Conservation (phyloP, 2,329 filamentous ascomycete genomes). For the Pseudomassariella vexata region DNA sequence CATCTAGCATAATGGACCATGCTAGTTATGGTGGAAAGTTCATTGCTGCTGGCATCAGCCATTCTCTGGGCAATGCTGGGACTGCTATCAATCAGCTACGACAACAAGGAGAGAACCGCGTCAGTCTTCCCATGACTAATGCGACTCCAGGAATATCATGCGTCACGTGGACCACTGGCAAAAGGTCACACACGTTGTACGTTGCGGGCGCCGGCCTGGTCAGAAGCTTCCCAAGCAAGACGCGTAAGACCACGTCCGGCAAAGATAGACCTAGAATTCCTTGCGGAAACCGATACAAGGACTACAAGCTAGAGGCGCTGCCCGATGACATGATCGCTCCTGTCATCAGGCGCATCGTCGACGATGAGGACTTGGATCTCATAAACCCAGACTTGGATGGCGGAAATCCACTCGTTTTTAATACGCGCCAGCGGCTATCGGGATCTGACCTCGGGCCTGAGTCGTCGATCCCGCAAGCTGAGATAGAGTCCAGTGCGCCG, state of each 20-base stretch:
- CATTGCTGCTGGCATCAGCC: slow-evolving; percentile 67
- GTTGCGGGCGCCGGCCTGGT: slow-evolving; percentile 62
- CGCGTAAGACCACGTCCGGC: slow-evolving; percentile 47
- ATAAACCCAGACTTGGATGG: slow-evolving; percentile 47
- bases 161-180: slow-evolving; percentile 60
- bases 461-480: slow-evolving; percentile 67
- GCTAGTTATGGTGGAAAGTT: slow-evolving; percentile 67
- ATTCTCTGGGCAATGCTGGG: slow-evolving; percentile 69
- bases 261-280: slow-evolving; percentile 45
- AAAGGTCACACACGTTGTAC: slow-evolving; percentile 56
- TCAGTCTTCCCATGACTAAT: slow-evolving; percentile 57
- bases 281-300: slow-evolving; percentile 54
- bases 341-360: slow-evolving; percentile 49
- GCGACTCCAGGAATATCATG: slow-evolving; percentile 51
- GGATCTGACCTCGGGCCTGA: slow-evolving; percentile 41
- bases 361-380: slow-evolving; percentile 51
- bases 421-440: slow-evolving; percentile 32
- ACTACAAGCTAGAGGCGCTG: slow-evolving; percentile 60
- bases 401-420: slow-evolving; percentile 48
- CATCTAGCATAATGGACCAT: slow-evolving; percentile 48
- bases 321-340: slow-evolving; percentile 55
- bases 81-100: slow-evolving; percentile 64
- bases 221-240: slow-evolving; percentile 57
- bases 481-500: slow-evolving; percentile 92
- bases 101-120: slow-evolving; percentile 69